A percentile compares a stretch with the other conserved stretches of the same genome.
Conservation (phyloP, 306 rosid species). For the Prunus armeniaca region DNA sequence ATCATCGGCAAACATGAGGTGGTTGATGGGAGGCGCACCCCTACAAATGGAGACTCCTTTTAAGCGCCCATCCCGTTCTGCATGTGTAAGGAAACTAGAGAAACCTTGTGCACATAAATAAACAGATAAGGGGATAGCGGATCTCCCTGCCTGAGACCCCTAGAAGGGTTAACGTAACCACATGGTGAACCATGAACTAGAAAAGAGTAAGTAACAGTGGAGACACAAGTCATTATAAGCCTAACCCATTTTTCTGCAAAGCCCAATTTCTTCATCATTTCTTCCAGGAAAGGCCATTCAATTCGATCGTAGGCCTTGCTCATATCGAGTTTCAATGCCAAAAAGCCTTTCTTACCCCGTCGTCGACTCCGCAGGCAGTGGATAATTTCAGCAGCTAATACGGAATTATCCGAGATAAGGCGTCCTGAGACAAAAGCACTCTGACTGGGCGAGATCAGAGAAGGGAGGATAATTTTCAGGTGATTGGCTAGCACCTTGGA, state of each 20-base stretch:
- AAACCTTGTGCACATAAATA: not conserved
- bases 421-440: too few relatives aligned
- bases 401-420: too few relatives aligned
- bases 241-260: not conserved
- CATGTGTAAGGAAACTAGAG: too few relatives aligned
- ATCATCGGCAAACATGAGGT: not conserved
- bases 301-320: not conserved
- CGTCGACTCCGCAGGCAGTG: too few relatives aligned
- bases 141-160: not conserved
- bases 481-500: too few relatives aligned
- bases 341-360: too few relatives aligned
- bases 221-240: not conserved
- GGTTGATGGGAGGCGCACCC: not conserved
- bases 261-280: not conserved
- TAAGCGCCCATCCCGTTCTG: fast-evolving
- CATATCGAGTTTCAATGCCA: not conserved
- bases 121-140: not conserved
- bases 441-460: too few relatives aligned
- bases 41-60: not conserved
- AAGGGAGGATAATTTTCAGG: too few relatives aligned
- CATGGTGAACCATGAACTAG: not conserved
- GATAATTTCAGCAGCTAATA: too few relatives aligned
- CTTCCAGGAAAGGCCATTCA: not conserved
- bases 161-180: not conserved
- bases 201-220: not conserved